Percentiles rank a stretch among this genome's conserved stretches.
Evolutionary conservation across 192 early-diverging fungal species (phyloP).

Genomic region (Linnemannia zychae): DNA sequence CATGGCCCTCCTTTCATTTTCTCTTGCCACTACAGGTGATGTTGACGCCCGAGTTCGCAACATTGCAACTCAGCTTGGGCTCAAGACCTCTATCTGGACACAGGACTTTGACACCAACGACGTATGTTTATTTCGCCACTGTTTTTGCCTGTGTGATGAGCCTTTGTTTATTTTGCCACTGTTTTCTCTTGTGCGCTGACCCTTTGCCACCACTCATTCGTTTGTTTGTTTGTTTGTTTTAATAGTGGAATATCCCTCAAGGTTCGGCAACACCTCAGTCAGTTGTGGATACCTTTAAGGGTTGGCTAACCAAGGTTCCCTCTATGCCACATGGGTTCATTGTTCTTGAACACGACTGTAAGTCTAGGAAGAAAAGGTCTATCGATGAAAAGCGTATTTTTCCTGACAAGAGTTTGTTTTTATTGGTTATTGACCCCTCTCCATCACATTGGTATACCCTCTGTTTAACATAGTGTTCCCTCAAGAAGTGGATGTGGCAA

Average conservation of each 20-base stretch:
- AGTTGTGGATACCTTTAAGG: constrained; percentile 39
- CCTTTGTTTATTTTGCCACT: too few relatives aligned
- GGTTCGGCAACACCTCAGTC: constrained; percentile 32
- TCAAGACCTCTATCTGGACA: constrained; percentile 58
- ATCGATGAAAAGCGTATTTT: neutral
- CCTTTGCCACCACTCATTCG: neutral
- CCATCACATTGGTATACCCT: too few relatives aligned
- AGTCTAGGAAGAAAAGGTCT: neutral
- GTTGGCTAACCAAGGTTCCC: constrained; percentile 57
- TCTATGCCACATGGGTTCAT: constrained; percentile 59
- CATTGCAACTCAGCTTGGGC: constrained; percentile 66
- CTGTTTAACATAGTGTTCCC: constrained; percentile 31
- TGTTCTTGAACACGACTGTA: constrained; percentile 64
- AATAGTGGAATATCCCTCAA: constrained; percentile 36
- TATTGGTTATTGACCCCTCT: too few relatives aligned
- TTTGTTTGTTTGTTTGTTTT: neutral
- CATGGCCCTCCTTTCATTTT: too few relatives aligned
- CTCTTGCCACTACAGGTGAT: constrained; percentile 59
- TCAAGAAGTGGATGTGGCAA: constrained; percentile 61
- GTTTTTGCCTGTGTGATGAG: too few relatives aligned
- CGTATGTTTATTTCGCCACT: neutral
- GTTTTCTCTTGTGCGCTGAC: neutral
- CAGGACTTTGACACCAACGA: constrained; percentile 57
- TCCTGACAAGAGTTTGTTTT: too few relatives aligned
- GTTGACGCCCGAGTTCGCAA: constrained; percentile 71